Base-by-base conservation (phyloP, 2,329 filamentous ascomycete species). In the Talaromyces sp. region DNA sequence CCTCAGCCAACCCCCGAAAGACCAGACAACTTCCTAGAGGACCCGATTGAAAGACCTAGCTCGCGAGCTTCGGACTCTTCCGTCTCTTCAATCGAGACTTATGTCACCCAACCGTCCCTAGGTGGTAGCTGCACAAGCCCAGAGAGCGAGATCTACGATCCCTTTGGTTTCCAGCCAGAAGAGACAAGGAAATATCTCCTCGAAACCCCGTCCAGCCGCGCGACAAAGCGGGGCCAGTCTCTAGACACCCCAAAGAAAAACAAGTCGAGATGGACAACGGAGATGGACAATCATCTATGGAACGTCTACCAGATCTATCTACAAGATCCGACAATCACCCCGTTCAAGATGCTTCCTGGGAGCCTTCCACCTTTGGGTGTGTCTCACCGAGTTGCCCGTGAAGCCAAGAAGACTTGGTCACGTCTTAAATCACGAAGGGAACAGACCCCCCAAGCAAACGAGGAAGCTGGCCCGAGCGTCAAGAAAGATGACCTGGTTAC, bases 281-380 rank as follows among this genome's bases (percentile, higher is more conserved):
- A 86, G 57, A 88, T 87, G 85, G 86, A 88, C 69, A 81, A 84
- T 60, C 86, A 88, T 68, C 73, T 88, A 33, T 88, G 86, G 85
- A 83, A 85, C 69, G 86, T 84, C 9, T 88, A 87, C 72, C 84
- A 87, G 75, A 78, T 81, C 58, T 88, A 87, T 70, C 76, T 88
- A n/a, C 84, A 86, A 64, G 85, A 88, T 70, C 86, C 86, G 22
- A 85, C 83, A 3, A 81, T 88, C 55, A 88, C 86, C 1, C 86
- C 86, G 0, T 88, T 88, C 78, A 88, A 88, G 69, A 86, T 85
- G 75, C 79, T 87, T 0, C 86, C 85, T 2, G 85, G 86, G 55
- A 85, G 83, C 51, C 80, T 84, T 36, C 86, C 86, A 42, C 86
- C 86, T 11, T 80, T 88, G 57, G 86, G 86, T 19, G 84, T 88